Percentiles rank a stretch among this genome's conserved stretches.
Conservation (phyloP, 2,329 filamentous ascomycete species). For the Pseudocercospora macadamiae region DNA sequence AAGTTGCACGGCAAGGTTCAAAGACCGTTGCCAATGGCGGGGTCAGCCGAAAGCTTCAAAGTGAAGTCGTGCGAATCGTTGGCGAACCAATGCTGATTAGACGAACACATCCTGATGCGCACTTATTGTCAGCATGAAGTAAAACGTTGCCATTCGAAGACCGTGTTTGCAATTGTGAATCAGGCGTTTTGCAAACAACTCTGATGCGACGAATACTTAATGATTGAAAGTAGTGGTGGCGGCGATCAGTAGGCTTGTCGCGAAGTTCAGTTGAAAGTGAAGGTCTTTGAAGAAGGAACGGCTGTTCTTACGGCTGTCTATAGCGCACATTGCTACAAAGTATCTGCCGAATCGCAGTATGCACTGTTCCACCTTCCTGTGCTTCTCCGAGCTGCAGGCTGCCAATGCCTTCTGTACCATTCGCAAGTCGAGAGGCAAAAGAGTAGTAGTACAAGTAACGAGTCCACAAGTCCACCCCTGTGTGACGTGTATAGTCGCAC, state of each 20-base stretch:
- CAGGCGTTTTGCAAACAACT: too few species aligned
- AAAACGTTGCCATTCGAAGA: too few species aligned
- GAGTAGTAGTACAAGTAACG: not conserved
- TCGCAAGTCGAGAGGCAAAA: not conserved
- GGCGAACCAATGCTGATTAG: not conserved
- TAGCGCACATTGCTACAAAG: not conserved
- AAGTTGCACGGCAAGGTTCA: not conserved
- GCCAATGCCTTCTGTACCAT: not conserved
- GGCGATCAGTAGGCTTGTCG: too few species aligned
- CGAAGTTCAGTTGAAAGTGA: too few species aligned
- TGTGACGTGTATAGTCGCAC: conserved; percentile 2
- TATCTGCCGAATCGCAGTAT: not conserved
- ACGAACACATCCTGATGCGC: not conserved
- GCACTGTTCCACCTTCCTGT: not conserved
- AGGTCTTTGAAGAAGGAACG: too few species aligned
- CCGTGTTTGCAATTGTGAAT: too few species aligned
- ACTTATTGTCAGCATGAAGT: too few species aligned
- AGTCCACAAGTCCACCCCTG: too few species aligned
- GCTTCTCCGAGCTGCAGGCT: not conserved
- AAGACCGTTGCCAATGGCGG: not conserved
- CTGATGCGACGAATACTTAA: too few species aligned
- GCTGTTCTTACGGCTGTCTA: not conserved
- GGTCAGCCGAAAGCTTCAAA: not conserved
- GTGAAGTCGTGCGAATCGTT: conserved; percentile 3
- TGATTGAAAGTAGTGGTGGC: too few species aligned